Evolutionary conservation across 768 basidiomycete genomes (phyloP).

Genomic region (Austroboletus festivus): DNA sequence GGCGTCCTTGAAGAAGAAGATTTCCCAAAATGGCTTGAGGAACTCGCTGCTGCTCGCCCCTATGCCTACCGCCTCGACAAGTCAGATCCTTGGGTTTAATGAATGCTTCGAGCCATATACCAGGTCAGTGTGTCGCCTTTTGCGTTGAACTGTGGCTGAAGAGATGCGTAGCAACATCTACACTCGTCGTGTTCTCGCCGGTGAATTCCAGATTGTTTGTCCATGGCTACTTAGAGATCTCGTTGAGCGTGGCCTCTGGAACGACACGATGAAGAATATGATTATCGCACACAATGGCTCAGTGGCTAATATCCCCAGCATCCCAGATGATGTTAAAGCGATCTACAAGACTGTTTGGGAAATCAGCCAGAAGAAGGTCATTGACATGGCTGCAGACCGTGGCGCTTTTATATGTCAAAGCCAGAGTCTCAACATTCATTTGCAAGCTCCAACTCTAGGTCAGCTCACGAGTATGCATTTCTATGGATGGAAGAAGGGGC

Average conservation of each 20-base stretch:
- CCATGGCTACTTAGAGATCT: slow-evolving; percentile 99
- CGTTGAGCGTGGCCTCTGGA: slow-evolving; percentile 92
- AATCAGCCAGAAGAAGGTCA: slow-evolving; percentile 96
- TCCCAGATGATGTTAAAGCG: slow-evolving; percentile 89
- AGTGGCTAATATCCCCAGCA: slow-evolving; percentile 79
- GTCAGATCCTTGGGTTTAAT: slow-evolving; percentile 97
- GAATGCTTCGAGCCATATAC: slow-evolving; percentile 99
- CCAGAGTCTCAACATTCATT: slow-evolving; percentile 91
- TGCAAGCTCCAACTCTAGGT: slow-evolving; percentile 83
- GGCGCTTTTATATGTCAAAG: slow-evolving; percentile 97
- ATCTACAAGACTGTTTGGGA: slow-evolving; percentile 99
- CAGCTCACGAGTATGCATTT: slow-evolving; percentile 97
- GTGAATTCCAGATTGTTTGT: slow-evolving; percentile 99
- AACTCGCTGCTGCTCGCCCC: slow-evolving; percentile 91
- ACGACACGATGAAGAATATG: slow-evolving; percentile 99
- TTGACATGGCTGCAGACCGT: slow-evolving; percentile 98
- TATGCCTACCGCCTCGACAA: slow-evolving; percentile 99
- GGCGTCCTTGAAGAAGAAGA: slow-evolving; percentile 80
- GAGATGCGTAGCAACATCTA: slow-evolving; percentile 81
- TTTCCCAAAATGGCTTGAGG: slow-evolving; percentile 74
- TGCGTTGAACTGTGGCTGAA: slow-evolving; percentile 6
- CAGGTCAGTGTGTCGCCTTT: slow-evolving; percentile 44
- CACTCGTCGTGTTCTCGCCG: slow-evolving; percentile 97
- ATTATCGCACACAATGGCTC: slow-evolving; percentile 96
- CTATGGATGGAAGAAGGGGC: slow-evolving; percentile 99